Percentiles rank a stretch among this genome's conserved stretches.
Evolutionary conservation across 1,284 basidiomycete genomes (phyloP).

Genomic region (Ustilago shanxiensis): DNA sequence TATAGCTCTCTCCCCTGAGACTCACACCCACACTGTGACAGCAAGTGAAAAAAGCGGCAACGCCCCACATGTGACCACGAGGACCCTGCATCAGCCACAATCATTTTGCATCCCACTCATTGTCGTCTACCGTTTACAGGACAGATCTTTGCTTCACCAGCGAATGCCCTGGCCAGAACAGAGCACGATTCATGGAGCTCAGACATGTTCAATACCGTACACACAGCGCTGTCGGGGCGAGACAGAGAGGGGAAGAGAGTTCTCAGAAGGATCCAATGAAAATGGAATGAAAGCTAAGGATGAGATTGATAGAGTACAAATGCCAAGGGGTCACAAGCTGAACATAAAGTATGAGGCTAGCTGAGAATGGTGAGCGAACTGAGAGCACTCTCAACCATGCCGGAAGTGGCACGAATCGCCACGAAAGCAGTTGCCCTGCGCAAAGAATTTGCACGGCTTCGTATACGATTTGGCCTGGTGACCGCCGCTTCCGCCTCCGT

Average conservation of each 20-base stretch:
- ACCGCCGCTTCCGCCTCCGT: slow-evolving; percentile 6
- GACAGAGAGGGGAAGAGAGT: not conserved
- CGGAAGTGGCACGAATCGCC: slow-evolving; percentile 33
- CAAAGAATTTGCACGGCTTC: slow-evolving; percentile 43
- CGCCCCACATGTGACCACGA: slow-evolving; percentile 3
- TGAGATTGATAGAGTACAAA: not conserved
- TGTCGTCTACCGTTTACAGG: not conserved
- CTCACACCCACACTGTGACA: no score
- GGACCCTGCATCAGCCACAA: slow-evolving; percentile 16
- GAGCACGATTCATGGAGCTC: no score
- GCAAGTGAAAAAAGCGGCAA: not conserved
- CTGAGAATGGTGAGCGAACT: not conserved
- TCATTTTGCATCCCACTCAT: not conserved
- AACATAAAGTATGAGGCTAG: not conserved
- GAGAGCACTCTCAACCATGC: slow-evolving; percentile 14
- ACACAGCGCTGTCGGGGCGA: no score
- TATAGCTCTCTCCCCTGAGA: no score
- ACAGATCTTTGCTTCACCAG: not conserved
- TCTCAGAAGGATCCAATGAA: no score
- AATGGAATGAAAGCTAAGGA: not conserved
- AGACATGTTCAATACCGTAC: no score
- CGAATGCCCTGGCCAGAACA: not conserved
- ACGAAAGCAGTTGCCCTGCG: slow-evolving; percentile 25
- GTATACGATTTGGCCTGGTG: slow-evolving; percentile 18
- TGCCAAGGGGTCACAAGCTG: not conserved